Evolutionary conservation across 2,329 filamentous ascomycete species (phyloP).

Genomic region (Penicillium hesseltinei): DNA sequence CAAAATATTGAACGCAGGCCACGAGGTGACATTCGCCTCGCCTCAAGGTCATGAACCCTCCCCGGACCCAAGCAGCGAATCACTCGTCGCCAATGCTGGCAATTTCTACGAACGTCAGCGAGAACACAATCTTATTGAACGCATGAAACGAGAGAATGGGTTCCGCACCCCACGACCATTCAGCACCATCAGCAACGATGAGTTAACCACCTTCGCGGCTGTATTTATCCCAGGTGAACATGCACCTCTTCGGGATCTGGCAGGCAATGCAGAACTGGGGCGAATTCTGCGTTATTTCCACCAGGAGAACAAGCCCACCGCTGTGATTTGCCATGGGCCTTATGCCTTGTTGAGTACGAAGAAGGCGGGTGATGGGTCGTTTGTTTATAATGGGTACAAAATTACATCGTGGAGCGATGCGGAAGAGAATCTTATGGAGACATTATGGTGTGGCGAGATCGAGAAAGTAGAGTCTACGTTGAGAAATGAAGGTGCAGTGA

Average conservation of each 20-base stretch:
- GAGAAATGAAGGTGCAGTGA: conserved; percentile 42
- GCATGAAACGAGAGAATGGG: conserved; percentile 48
- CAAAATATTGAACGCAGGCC: conserved; percentile 38
- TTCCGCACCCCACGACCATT: conserved; percentile 42
- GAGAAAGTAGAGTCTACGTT: conserved; percentile 44
- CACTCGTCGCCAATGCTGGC: conserved; percentile 45
- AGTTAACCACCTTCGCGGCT: conserved; percentile 41
- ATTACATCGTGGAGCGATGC: conserved; percentile 48
- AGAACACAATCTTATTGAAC: conserved; percentile 43
- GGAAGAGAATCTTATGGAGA: conserved; percentile 50
- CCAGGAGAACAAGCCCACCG: conserved; percentile 42
- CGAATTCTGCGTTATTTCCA: conserved; percentile 46
- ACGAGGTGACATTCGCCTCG: conserved; percentile 49
- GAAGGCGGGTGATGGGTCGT: conserved; percentile 33
- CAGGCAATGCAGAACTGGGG: conserved; percentile 43
- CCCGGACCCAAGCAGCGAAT: conserved; percentile 45
- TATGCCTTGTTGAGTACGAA: conserved; percentile 48
- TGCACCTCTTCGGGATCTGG: conserved; percentile 45
- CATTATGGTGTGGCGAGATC: conserved; percentile 43
- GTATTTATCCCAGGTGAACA: conserved; percentile 50
- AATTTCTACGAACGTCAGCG: conserved; percentile 46
- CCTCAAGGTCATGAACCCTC: conserved; percentile 44
- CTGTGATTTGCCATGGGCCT: conserved; percentile 49
- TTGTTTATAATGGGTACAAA: conserved; percentile 48
- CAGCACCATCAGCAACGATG: conserved; percentile 39